These are phyloP conservation scores for Somion occarium DNA, from an alignment of 1,284 basidiomycete genomes.

Conservation along the genomic window DNA sequence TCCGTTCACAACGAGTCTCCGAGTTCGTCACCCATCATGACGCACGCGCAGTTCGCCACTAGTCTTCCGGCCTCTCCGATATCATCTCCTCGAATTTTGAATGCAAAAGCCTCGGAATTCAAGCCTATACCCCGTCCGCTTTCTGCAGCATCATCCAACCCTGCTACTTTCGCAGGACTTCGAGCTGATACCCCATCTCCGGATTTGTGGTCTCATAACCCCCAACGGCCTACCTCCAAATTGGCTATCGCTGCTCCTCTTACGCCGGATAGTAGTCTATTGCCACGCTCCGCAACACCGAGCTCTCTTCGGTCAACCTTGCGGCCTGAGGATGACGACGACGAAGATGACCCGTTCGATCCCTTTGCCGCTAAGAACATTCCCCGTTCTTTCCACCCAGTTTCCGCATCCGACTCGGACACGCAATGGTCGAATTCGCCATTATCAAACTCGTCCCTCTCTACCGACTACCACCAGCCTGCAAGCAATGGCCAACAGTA, in stretches of 20 bases:
- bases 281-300: constrained; percentile 47
- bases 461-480: constrained; percentile 40
- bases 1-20: constrained; percentile 57
- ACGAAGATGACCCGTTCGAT: constrained; percentile 74
- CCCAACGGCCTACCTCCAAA: constrained; percentile 72
- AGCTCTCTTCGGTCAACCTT: constrained; percentile 59
- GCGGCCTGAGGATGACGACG: constrained; percentile 49
- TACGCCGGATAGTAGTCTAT: constrained; percentile 66
- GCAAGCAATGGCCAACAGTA: constrained; percentile 16
- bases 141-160: constrained; percentile 65
- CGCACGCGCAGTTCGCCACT: constrained; percentile 63
- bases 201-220: constrained; percentile 76
- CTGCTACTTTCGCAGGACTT: constrained; percentile 47
- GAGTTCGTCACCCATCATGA: constrained; percentile 63
- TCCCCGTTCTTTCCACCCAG: constrained; percentile 57
- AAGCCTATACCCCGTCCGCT: constrained; percentile 69
- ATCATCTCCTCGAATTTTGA: constrained; percentile 50
- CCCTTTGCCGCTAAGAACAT: constrained; percentile 52
- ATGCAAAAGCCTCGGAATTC: constrained; percentile 65
- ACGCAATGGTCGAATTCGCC: constrained; percentile 51
- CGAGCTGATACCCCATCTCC: constrained; percentile 74
- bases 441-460: constrained; percentile 40
- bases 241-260: constrained; percentile 86
- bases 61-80: constrained; percentile 59
- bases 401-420: constrained; percentile 58